Evolutionary conservation across 2,329 filamentous ascomycete species (phyloP).

Genomic region (Ophiostoma perfectum): DNA sequence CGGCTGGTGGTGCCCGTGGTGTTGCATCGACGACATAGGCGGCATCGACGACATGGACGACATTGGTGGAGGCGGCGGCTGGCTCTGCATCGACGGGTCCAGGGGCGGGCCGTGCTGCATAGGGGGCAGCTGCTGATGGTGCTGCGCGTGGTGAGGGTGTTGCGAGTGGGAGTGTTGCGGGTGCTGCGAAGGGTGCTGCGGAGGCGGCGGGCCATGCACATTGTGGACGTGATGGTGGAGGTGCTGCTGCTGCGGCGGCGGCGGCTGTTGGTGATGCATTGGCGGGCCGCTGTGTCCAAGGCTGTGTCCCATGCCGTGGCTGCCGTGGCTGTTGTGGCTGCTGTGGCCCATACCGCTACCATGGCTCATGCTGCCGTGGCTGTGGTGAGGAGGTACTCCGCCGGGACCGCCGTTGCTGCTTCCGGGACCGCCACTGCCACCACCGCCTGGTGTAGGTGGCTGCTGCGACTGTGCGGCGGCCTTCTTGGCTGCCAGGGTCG

Average conservation of each 20-base stretch:
- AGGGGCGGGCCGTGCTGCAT: background rate
- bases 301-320: background rate
- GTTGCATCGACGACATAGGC: background rate
- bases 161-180: slow-evolving; percentile 9
- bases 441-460: background rate
- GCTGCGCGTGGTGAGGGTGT: slow-evolving; percentile 15
- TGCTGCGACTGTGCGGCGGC: slow-evolving; percentile 27
- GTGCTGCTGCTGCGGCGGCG: background rate
- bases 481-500: slow-evolving; percentile 56
- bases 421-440: background rate
- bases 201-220: background rate
- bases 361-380: slow-evolving; percentile 6
- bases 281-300: background rate
- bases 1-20: background rate
- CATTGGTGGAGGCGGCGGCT: background rate
- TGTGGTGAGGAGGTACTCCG: background rate
- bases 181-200: background rate
- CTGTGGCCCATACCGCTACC: background rate
- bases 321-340: background rate
- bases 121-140: slow-evolving; percentile 10
- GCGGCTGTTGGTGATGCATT: slow-evolving; percentile 5
- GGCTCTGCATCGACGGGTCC: slow-evolving; percentile 1
- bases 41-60: background rate
- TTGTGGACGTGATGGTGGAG: background rate
- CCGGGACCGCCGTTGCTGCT: background rate